A percentile compares a stretch with the other conserved stretches of the same genome.
Conservation (phyloP, 495 filamentous ascomycete species). For the Neurospora sp. region DNA sequence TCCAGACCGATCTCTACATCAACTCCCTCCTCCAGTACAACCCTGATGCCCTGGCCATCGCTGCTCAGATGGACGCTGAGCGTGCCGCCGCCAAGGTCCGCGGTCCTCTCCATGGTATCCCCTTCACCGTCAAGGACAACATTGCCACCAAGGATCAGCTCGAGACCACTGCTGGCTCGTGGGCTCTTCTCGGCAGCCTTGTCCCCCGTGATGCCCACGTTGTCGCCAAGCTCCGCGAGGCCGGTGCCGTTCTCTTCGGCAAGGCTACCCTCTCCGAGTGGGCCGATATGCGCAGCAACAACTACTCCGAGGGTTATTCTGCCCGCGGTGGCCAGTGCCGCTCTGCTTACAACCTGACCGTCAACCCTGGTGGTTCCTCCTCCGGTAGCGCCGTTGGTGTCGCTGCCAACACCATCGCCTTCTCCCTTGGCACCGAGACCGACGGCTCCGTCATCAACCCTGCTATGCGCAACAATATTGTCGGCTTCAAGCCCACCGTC, state of each 20-base stretch:
- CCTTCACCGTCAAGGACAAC: conserved; percentile 59
- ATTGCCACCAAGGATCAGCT: conserved; percentile 30
- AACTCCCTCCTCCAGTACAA: conserved; percentile 48
- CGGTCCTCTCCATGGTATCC: conserved; percentile 60
- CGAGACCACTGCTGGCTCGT: conserved; percentile 38
- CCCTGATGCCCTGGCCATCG: conserved; percentile 46
- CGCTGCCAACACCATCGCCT: conserved; percentile 48
- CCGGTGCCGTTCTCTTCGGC: conserved; percentile 59
- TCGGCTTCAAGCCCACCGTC: conserved; percentile 57
- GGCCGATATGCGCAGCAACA: conserved; percentile 60
- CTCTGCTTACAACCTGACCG: conserved; percentile 57
- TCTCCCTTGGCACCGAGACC: conserved; percentile 64
- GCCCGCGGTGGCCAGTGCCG: conserved; percentile 54
- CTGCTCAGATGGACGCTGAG: conserved; percentile 48
- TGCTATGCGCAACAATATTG: conserved; percentile 52
- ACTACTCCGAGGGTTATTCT: conserved; percentile 62
- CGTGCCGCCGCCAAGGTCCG: conserved; percentile 43
- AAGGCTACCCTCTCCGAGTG: conserved; percentile 64
- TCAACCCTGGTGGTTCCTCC: conserved; percentile 57
- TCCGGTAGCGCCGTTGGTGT: conserved; percentile 55
- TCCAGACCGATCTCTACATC: conserved; percentile 47
- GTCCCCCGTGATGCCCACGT: conserved; percentile 58
- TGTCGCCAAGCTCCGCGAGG: conserved; percentile 47
- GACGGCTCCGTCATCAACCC: conserved; percentile 62
- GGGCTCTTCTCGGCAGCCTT: conserved; percentile 49